Evolutionary conservation across 345 rosid genomes (phyloP), one percentile per base, ranked within the genome.

Genomic region (Litchi chinensis): DNA sequence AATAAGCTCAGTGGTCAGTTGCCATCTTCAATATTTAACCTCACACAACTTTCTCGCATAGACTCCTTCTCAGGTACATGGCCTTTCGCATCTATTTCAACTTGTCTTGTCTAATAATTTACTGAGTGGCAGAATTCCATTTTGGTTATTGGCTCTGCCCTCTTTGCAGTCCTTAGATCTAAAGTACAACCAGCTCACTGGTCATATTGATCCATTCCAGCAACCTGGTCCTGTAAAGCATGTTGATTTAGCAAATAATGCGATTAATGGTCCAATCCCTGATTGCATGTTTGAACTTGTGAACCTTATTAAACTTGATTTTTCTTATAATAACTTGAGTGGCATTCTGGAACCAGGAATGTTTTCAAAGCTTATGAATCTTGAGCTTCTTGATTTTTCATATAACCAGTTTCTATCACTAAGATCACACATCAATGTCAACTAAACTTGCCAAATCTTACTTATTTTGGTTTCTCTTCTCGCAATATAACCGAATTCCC

Each of bases 121-220:
- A 46, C 13, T 65, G 6, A 13, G 43, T 37, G 69, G 77, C n/a
- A 8, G 46, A 65, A 52, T 75, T 44, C 71, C 78, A 28, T 65
- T 62, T 75, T 65, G 65, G 71, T 52, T 65, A 24, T 65, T 75
- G 18, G 46, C 78, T 75, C 21, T 44, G 62, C 63, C 78, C 16
- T 75, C 71, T 46, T 37, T 48, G 28, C 8, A 0, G 10, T n/a
- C 2, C 3, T 26, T 65, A 10, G 24, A 46, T 44, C 78, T 75
- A 1, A 24, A n/a, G 6, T 13, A 65, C 21, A 75, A 75, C 78
- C 60, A 32, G 28, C 21, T 76, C 26, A n/a, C 50, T 7, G 62
- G 71, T 76, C 50, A 19, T 0, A 16, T 65, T 28, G 48, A 50
- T 10, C 32, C 9, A 10, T 15, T 75, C n/a, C 63, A 32, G 60